phyloP scores from a whole-genome alignment of 495 filamentous ascomycete genomes.

The Penicillium atrosanguineum region DNA sequence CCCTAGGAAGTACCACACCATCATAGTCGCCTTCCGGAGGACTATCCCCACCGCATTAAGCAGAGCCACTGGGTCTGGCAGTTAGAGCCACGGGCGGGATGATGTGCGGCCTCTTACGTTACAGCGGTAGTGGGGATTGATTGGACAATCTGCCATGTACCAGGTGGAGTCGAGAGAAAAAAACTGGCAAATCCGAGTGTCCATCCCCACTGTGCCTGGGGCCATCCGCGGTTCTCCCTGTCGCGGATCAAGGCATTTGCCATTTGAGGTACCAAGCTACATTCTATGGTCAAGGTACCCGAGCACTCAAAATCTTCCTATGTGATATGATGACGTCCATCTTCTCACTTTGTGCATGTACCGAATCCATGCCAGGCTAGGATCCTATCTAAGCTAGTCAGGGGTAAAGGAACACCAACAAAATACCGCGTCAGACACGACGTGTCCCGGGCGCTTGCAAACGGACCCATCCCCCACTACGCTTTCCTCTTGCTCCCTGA shows the following conservation, averaged over 20 bases:
- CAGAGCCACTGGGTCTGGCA: constrained; percentile 30
- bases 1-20: neutral
- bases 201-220: constrained; percentile 7
- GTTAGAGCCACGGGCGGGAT: constrained; percentile 33
- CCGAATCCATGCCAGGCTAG: neutral
- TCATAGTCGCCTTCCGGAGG: constrained; percentile 4
- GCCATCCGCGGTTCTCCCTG: constrained; percentile 10
- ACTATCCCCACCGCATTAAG: constrained; percentile 17
- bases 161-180: constrained; percentile 9
- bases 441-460: constrained; percentile 18
- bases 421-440: constrained; percentile 17
- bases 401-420: neutral
- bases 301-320: too few species aligned
- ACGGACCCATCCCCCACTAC: constrained; percentile 10
- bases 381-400: neutral
- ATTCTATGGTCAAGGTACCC: neutral
- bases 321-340: too few species aligned
- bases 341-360: too few species aligned
- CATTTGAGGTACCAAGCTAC: neutral
- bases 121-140: constrained; percentile 2
- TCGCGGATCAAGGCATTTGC: constrained; percentile 1
- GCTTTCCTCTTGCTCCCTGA: constrained; percentile 1
- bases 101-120: constrained; percentile 29
- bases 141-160: constrained; percentile 23
- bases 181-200: constrained; percentile 8